A percentile compares a stretch with the other conserved stretches of the same genome.
phyloP scores from a whole-genome alignment of 345 rosid genomes.

The Brassica napus region Da-Ae NC_063443.1:1402001-1402500 shows the following conservation, averaged over 20 bases:
- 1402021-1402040: background rate
- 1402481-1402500: no score
- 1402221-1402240: conserved; percentile 29
- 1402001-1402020: background rate
- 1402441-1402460: no score
- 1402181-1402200: background rate
- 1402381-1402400: background rate
- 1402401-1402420: background rate
- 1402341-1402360: background rate
- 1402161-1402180: background rate
- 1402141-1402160: conserved; percentile 16
- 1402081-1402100: background rate
- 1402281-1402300: conserved; percentile 32
- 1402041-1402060: conserved; percentile 30
- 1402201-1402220: background rate
- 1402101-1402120: conserved; percentile 12
- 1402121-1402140: conserved; percentile 22
- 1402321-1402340: background rate
- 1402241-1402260: background rate
- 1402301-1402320: conserved; percentile 20
- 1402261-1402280: conserved; percentile 16
- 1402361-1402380: background rate
- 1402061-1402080: conserved; percentile 8
- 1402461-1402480: no score
- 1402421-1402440: background rate